Evolutionary conservation across 2,329 filamentous ascomycete species (phyloP), one percentile per base, ranked within the genome.

Genomic region (Sporothrix phasma): DNA sequence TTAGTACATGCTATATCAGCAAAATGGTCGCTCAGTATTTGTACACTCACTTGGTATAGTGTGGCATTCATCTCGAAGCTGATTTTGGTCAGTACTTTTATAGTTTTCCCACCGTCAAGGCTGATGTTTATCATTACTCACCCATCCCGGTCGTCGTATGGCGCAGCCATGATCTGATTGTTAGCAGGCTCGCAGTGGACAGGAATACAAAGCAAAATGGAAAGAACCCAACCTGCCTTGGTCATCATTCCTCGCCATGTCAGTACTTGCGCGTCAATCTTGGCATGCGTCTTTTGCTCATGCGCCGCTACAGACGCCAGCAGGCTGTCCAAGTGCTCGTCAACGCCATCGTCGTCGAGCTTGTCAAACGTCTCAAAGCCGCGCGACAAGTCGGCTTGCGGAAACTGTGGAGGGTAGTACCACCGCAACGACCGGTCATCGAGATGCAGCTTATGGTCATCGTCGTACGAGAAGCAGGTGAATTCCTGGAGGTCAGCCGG

Each of bases 201-300:
- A 8, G 2, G 22, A 17, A 3, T 37, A 37, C 6, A 11, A 3
- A 3, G 3, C 11, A 3, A 11, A 11, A 22, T 31, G 43, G n/a
- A 26, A 3, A 4, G 4, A 34, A 8, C 4, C 5, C 4, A 46
- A 45, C 75, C 62, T 73, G 92, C 91, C 82, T 97, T 99, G 67
- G 94, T 97, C 88, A 99, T 92, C 91, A 97, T 97, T 43, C 94
- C 94, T 71, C 94, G 82, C 93, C 93, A 99, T 1, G 93, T 97
- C 61, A 97, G 81, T 53, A 97, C 74, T 70, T 96, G 86, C 2
- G 88, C 88, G 66, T 92, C 86, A 37, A 88, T 86, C 71, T 82
- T 87, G 70, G 84, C 80, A 2, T 84, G 82, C 0, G 81, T 84
- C 68, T 85, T 80, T 73, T 86, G 80, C 75, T 97, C 94, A 68